Evolutionary conservation across 2,329 filamentous ascomycete species (phyloP).

Genomic region (Diaporthe vexans): DNA sequence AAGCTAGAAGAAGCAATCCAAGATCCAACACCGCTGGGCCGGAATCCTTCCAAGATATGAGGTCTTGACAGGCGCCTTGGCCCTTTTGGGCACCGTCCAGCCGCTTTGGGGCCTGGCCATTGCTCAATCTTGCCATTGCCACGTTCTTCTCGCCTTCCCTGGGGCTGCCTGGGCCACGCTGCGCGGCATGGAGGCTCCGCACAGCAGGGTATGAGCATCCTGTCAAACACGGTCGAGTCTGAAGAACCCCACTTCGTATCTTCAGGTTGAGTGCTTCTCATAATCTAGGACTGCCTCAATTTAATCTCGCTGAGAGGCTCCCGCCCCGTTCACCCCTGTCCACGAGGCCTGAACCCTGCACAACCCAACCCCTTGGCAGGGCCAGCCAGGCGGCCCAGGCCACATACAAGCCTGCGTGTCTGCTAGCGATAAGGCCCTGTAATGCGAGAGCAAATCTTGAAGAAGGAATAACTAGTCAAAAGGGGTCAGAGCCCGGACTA

Average conservation of each 20-base stretch:
- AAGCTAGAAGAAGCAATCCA: constrained; percentile 19
- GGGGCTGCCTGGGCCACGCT: constrained; percentile 22
- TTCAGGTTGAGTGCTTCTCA: constrained; percentile 26
- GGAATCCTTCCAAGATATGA: constrained; percentile 12
- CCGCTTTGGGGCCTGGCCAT: neutral
- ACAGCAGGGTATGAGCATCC: constrained; percentile 5
- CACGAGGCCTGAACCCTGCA: constrained; percentile 18
- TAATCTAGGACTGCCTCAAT: constrained; percentile 31
- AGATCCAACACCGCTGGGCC: constrained; percentile 14
- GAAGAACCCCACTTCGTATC: constrained; percentile 33
- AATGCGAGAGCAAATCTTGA: constrained; percentile 17
- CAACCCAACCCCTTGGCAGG: neutral
- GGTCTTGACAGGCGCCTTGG: constrained; percentile 25
- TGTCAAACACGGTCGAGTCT: constrained; percentile 20
- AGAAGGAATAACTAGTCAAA: neutral
- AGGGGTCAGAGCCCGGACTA: neutral
- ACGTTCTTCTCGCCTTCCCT: constrained; percentile 5
- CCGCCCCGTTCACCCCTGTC: neutral
- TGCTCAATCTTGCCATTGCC: constrained; percentile 16
- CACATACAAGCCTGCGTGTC: neutral
- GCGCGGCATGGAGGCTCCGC: constrained; percentile 14
- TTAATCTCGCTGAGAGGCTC: constrained; percentile 36
- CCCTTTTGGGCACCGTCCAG: constrained; percentile 27
- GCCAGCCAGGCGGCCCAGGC: neutral
- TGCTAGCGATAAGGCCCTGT: constrained; percentile 7